Evolutionary conservation across 345 rosid species (phyloP), one percentile per base, ranked within the genome.

Genomic region (Schrenkiella parvula): DNA sequence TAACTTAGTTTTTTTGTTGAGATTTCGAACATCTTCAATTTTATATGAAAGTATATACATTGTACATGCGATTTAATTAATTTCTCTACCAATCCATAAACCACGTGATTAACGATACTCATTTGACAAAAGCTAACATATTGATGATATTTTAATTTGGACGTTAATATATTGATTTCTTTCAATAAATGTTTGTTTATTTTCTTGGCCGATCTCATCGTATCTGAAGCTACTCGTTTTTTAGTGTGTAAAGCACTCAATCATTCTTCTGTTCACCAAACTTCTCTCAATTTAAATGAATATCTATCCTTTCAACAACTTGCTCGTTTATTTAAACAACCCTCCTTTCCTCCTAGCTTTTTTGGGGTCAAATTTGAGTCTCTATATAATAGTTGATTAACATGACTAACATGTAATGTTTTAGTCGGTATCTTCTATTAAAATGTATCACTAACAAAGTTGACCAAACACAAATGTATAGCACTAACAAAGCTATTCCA

Each of bases 231-330:
- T 64, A 56, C 22, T 53, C 6, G 18, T 22, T 5, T 42, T 46
- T 35, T 46, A 1, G 12, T 47, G 5, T 15, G 21, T 28, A 59
- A 61, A 68, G 52, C 59, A 74, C 46, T 68, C 73, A 66, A 59
- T 67, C 46, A 29, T 31, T 74, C 29, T 42, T 37, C 8, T 41
- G 48, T 59, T 41, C 73, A 74, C 78, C 68, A 51, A 74, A 67
- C 68, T 74, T 74, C 48, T 69, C 78, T 22, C 68, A 5, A 58
- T 66, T 5, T 26, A 38, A 44, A 42, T 22, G 44, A 28, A 38
- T 26, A 8, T 4, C 4, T 42, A 23, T 32, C 21, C 17, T 25
- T 44, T 50, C 31, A 50, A 37, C 66, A 65, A 65, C 65, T 73
- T 64, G 55, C 38, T 43, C 56, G 2, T 54, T 64, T 64, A 17